phyloP scores from a whole-genome alignment of 306 rosid species.

The Quercus agrifolia region DNA sequence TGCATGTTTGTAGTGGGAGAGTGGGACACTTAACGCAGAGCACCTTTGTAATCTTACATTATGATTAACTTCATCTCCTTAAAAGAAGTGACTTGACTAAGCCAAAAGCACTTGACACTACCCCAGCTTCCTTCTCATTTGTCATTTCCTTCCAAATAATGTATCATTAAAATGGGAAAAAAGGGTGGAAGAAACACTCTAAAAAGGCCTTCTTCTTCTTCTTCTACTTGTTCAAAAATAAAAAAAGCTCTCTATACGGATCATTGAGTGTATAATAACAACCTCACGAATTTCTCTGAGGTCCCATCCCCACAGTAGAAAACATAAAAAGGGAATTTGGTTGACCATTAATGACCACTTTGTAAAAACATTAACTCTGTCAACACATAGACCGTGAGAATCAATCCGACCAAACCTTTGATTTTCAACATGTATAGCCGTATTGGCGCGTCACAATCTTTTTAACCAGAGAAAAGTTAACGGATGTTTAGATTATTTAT shows the following conservation, averaged over 20 bases:
- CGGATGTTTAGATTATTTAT: no score
- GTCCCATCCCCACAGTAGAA: not conserved
- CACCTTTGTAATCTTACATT: constrained; percentile 18
- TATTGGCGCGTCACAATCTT: no score
- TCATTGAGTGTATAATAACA: constrained; percentile 36
- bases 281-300: not conserved
- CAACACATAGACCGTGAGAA: no score
- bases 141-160: constrained; percentile 17
- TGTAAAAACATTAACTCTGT: not conserved
- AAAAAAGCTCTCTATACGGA: constrained; percentile 29
- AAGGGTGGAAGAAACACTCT: constrained; percentile 15
- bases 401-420: no score
- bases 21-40: constrained; percentile 16
- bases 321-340: not conserved
- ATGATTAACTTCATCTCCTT: constrained; percentile 38
- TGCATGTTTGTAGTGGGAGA: constrained; percentile 26
- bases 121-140: not conserved
- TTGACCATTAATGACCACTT: not conserved
- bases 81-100: constrained; percentile 67
- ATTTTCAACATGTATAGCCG: no score
- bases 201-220: constrained; percentile 23
- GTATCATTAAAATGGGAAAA: constrained; percentile 4
- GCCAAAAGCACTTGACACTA: constrained; percentile 19
- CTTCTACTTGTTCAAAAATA: constrained; percentile 13
- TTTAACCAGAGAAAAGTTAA: no score